phyloP scores from a whole-genome alignment of 805 yeast species.

The Candida boidinii region DNA sequence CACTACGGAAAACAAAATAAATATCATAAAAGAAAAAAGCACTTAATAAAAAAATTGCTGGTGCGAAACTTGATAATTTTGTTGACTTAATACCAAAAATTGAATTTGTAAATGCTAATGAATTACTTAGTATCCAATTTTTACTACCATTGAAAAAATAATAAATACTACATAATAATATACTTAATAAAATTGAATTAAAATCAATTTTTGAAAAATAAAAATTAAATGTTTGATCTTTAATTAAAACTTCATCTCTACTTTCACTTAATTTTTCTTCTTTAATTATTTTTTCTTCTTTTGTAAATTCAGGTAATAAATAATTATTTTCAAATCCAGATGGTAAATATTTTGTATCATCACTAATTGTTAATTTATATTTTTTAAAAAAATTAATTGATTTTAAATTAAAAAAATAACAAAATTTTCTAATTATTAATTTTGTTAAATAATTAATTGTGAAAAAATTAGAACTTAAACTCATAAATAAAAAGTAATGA shows the following conservation, averaged over 20 bases:
- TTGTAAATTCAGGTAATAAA: constrained; percentile 21
- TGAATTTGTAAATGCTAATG: constrained; percentile 33
- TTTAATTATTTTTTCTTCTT: constrained; percentile 20
- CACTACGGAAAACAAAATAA: constrained; percentile 57
- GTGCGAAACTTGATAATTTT: constrained; percentile 34
- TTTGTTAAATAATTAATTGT: constrained; percentile 22
- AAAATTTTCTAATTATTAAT: constrained; percentile 18
- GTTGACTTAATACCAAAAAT: constrained; percentile 32
- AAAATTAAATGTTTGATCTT: constrained; percentile 26
- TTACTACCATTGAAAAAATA: constrained; percentile 15
- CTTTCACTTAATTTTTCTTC: constrained; percentile 16
- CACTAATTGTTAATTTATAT: constrained; percentile 31
- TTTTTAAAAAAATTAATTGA: constrained; percentile 24
- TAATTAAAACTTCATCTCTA: constrained; percentile 13
- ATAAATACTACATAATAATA: constrained; percentile 10
- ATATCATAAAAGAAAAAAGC: constrained; percentile 55
- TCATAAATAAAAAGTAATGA: constrained; percentile 25
- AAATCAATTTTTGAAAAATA: constrained; percentile 25
- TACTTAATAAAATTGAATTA: constrained; percentile 14
- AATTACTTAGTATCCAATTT: constrained; percentile 41
- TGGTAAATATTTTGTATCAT: constrained; percentile 28
- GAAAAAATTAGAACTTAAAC: constrained; percentile 24
- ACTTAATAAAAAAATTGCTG: constrained; percentile 34
- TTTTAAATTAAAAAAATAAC: constrained; percentile 18
- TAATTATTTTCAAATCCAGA: constrained; percentile 29